Conservation (phyloP, 2,329 filamentous ascomycete species). For the Cordyceps farinosa region DNA sequence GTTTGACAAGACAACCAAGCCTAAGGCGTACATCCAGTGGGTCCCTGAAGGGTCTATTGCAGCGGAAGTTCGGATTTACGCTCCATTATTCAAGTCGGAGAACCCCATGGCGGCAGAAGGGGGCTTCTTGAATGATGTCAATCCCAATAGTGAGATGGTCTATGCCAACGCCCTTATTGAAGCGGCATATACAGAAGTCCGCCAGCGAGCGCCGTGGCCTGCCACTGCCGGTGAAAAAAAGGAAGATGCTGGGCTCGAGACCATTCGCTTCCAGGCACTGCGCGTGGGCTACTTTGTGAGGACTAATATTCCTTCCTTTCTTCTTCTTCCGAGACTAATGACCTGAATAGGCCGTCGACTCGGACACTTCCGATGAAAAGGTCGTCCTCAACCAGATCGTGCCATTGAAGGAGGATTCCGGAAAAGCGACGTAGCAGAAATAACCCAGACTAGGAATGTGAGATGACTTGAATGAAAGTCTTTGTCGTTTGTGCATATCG, state of each 20-base stretch:
- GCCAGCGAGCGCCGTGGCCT: constrained; percentile 72
- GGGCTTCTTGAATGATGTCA: constrained; percentile 80
- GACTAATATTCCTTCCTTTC: constrained; percentile 14
- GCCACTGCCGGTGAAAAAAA: constrained; percentile 68
- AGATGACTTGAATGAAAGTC: no score
- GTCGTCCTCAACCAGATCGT: constrained; percentile 85
- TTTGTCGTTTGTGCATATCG: no score
- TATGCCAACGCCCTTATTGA: constrained; percentile 77
- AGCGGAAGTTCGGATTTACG: constrained; percentile 74
- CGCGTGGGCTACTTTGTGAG: constrained; percentile 78
- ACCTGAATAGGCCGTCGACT: constrained; percentile 60
- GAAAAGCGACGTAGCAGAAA: constrained; percentile 22
- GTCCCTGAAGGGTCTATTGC: constrained; percentile 66
- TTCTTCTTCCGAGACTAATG: constrained; percentile 18
- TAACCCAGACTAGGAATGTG: no score
- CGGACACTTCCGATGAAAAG: constrained; percentile 63
- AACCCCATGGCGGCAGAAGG: constrained; percentile 73
- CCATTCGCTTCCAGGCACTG: constrained; percentile 86
- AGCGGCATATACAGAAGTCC: constrained; percentile 75
- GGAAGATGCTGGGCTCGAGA: constrained; percentile 63
- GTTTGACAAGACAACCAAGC: constrained; percentile 66
- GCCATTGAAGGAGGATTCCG: constrained; percentile 75
- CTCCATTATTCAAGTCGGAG: constrained; percentile 80
- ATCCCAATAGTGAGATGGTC: constrained; percentile 75
- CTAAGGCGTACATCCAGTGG: constrained; percentile 90